Conservation (phyloP, 345 rosid genomes). For the Gossypium ekmanianum region DNA sequence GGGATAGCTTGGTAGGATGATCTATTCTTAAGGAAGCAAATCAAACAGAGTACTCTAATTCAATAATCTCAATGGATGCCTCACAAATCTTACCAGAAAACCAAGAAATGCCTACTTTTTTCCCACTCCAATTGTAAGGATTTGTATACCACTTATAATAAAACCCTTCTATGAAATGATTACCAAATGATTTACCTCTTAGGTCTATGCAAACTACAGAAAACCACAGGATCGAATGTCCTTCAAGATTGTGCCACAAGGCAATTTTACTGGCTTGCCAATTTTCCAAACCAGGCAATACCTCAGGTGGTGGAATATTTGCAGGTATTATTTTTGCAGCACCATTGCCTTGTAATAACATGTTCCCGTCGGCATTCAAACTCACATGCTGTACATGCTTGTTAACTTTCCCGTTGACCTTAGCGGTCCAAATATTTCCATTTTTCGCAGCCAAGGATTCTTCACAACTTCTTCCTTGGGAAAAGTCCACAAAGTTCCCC, state of each 20-base stretch:
- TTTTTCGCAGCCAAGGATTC: conserved; percentile 35
- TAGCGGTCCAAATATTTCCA: conserved; percentile 52
- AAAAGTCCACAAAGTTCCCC: conserved; percentile 43
- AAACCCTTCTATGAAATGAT: background rate
- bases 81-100: background rate
- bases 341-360: conserved; percentile 56
- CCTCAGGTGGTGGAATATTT: conserved; percentile 58
- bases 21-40: background rate
- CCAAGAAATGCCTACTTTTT: background rate
- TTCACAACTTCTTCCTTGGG: conserved; percentile 31
- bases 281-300: conserved; percentile 75
- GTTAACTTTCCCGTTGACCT: conserved; percentile 86
- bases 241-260: conserved; percentile 87
- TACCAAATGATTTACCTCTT: conserved; percentile 48
- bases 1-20: background rate
- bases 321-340: conserved; percentile 61
- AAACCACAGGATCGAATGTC: conserved; percentile 88
- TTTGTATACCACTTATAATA: background rate
- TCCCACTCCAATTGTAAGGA: conserved; percentile 1
- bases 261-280: conserved; percentile 90
- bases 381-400: conserved; percentile 47
- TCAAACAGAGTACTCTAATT: background rate
- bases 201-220: conserved; percentile 82
- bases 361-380: conserved; percentile 38
- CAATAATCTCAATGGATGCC: background rate